A percentile compares a stretch with the other conserved stretches of the same genome.
Evolutionary conservation across 2,329 filamentous ascomycete species (phyloP).

Genomic region (Metarhizium sp.): DNA sequence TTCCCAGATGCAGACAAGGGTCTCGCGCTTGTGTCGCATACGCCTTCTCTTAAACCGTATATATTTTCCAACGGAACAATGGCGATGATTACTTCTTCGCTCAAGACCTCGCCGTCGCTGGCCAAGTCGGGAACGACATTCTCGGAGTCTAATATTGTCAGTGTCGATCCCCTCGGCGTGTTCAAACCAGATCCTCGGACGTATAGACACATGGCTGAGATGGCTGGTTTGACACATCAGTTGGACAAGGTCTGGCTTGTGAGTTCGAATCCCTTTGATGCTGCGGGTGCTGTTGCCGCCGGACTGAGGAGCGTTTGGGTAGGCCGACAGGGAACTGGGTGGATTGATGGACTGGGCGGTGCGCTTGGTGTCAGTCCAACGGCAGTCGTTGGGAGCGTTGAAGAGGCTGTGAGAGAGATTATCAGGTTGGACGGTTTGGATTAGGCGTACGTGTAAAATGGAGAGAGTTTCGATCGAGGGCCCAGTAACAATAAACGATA

Average conservation of each 20-base stretch:
- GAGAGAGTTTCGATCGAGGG: too few species aligned
- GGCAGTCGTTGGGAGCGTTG: neutral
- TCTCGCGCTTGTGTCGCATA: constrained; percentile 35
- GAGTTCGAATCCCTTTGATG: constrained; percentile 65
- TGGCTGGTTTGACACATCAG: constrained; percentile 34
- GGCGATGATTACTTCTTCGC: constrained; percentile 51
- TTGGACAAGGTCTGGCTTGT: constrained; percentile 55
- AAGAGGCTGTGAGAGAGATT: neutral
- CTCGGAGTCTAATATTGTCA: constrained; percentile 30
- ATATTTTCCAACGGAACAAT: constrained; percentile 64
- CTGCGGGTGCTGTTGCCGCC: constrained; percentile 46
- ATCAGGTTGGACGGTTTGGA: neutral
- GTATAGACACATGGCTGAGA: constrained; percentile 50
- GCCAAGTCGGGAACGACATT: constrained; percentile 26
- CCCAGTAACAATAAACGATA: too few species aligned
- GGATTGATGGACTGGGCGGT: constrained; percentile 8
- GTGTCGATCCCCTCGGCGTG: constrained; percentile 47
- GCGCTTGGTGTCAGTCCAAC: neutral
- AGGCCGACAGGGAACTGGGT: constrained; percentile 8
- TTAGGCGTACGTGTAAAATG: neutral
- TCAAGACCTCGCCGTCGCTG: constrained; percentile 47
- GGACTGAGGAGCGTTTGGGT: constrained; percentile 12
- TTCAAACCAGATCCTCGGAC: constrained; percentile 58
- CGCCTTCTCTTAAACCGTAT: constrained; percentile 38
- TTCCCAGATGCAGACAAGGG: constrained; percentile 55